phyloP scores from a whole-genome alignment of 495 filamentous ascomycete species.

The Penicillium macrosclerotiorum region DNA sequence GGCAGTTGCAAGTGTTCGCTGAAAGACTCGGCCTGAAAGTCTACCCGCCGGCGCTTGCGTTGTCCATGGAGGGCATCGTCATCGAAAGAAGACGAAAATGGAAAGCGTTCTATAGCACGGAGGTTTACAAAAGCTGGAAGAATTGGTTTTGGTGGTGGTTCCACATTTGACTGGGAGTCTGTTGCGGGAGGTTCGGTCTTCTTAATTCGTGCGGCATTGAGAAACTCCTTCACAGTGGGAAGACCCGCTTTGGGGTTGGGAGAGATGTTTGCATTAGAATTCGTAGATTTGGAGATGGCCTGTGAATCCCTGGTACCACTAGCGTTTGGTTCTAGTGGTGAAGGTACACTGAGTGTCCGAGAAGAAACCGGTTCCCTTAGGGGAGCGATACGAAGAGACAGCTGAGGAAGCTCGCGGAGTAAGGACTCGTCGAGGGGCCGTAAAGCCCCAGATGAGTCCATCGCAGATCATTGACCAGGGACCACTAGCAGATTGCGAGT shows the following conservation, averaged over 20 bases:
- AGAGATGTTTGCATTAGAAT: conserved; percentile 28
- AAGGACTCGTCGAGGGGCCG: conserved; percentile 42
- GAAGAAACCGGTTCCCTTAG: conserved; percentile 48
- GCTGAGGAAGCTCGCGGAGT: conserved; percentile 44
- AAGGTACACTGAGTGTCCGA: conserved; percentile 40
- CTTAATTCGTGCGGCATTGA: conserved; percentile 33
- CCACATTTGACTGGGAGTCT: conserved; percentile 32
- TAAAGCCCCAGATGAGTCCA: conserved; percentile 33
- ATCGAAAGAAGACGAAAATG: conserved; percentile 42
- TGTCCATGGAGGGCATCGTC: conserved; percentile 35
- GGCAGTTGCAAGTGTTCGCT: conserved; percentile 52
- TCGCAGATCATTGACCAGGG: conserved; percentile 10
- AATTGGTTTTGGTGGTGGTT: conserved; percentile 42
- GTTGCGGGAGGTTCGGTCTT: conserved; percentile 31
- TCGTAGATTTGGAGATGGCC: conserved; percentile 31
- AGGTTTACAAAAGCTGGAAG: conserved; percentile 49
- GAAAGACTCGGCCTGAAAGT: conserved; percentile 43
- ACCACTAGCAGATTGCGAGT: conserved; percentile 8
- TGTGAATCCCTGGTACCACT: conserved; percentile 33
- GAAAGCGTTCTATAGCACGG: conserved; percentile 44
- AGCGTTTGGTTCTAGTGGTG: conserved; percentile 49
- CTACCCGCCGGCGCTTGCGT: conserved; percentile 43
- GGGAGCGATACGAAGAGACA: conserved; percentile 49
- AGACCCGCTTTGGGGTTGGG: conserved; percentile 23
- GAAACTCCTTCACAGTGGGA: conserved; percentile 35